Conservation (phyloP, 148 eudicot genomes). For the Dianthus caryophyllus region DNA sequence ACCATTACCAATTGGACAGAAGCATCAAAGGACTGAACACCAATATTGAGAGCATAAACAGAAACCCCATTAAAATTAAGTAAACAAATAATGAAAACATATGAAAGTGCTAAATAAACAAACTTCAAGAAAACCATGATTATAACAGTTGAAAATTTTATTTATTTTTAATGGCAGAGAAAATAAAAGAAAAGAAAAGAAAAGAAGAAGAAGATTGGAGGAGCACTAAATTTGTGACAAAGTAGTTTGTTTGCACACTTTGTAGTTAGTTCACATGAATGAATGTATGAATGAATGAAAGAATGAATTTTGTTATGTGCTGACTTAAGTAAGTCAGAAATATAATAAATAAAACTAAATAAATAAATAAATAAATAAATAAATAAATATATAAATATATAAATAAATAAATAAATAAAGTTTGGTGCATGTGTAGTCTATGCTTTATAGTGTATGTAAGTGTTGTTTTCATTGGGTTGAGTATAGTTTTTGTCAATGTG, state of each 20-base stretch:
- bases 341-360: too few species aligned
- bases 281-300: neutral
- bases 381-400: neutral
- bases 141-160: too few species aligned
- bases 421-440: slow-evolving; percentile 1
- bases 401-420: too few species aligned
- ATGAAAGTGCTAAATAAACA: slow-evolving; percentile 17
- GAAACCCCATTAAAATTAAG: slow-evolving; percentile 22
- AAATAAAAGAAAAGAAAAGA: too few species aligned
- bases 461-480: neutral
- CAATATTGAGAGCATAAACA: slow-evolving; percentile 46
- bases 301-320: too few species aligned
- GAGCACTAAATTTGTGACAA: neutral
- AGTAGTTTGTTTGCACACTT: too few species aligned
- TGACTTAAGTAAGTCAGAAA: too few species aligned
- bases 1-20: slow-evolving; percentile 41
- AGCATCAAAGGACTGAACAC: slow-evolving; percentile 33
- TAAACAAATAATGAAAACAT: slow-evolving; percentile 10
- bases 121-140: slow-evolving; percentile 23
- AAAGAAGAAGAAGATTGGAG: neutral
- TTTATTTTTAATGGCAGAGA: too few species aligned
- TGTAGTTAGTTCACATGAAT: neutral
- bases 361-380: too few species aligned
- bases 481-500: neutral
- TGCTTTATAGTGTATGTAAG: neutral